Percentiles rank a stretch among this genome's conserved stretches.
Conservation (phyloP, 2,329 filamentous ascomycete genomes). For the Rhinocladiella similis region DNA sequence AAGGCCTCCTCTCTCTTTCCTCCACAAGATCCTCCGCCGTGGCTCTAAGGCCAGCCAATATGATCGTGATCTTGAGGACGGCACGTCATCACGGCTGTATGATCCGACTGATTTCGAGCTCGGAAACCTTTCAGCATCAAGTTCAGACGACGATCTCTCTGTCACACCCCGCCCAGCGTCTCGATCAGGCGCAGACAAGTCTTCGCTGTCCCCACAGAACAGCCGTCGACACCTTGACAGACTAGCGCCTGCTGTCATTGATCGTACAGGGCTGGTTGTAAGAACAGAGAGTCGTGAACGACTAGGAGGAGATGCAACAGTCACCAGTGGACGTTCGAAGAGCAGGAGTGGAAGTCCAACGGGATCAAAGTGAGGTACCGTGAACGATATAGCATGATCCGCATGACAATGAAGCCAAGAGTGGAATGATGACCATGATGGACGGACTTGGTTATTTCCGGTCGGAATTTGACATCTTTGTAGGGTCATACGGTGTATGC, state of each 20-base stretch:
- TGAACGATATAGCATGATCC: too few relatives aligned
- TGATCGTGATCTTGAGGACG: slow-evolving; percentile 81
- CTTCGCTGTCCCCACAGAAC: background rate
- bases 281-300: slow-evolving; percentile 85
- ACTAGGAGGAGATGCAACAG: slow-evolving; percentile 45
- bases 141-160: slow-evolving; percentile 42
- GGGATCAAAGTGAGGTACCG: background rate
- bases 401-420: background rate
- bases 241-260: slow-evolving; percentile 44
- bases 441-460: too few relatives aligned
- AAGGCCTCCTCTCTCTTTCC: slow-evolving; percentile 34
- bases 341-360: slow-evolving; percentile 20
- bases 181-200: slow-evolving; percentile 52
- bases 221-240: slow-evolving; percentile 52
- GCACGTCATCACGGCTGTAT: slow-evolving; percentile 37
- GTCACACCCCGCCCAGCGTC: slow-evolving; percentile 57
- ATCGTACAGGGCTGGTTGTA: slow-evolving; percentile 71
- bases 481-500: too few relatives aligned
- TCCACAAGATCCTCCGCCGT: slow-evolving; percentile 37
- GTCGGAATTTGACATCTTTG: too few relatives aligned
- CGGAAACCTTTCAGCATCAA: slow-evolving; percentile 54
- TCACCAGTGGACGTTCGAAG: slow-evolving; percentile 11
- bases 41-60: slow-evolving; percentile 67
- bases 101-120: slow-evolving; percentile 71
- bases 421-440: background rate